These are phyloP conservation scores for Mediolabrus comicus DNA, from an alignment of 108 stramenopile species.

Conservation along the genomic window DNA sequence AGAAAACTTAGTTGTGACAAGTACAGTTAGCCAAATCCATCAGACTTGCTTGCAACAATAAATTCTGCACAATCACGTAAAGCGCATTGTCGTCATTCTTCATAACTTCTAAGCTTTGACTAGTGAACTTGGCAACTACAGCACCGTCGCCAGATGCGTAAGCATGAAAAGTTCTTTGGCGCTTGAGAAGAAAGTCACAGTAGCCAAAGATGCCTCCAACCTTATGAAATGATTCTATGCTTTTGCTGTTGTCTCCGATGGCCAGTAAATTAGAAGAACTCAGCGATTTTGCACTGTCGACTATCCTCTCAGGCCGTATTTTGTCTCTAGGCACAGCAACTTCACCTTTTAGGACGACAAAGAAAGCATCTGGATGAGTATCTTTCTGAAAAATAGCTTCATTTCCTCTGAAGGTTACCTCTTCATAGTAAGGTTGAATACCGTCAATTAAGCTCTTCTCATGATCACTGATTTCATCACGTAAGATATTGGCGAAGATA, in stretches of 20 bases:
- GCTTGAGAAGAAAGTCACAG: conserved; percentile 70
- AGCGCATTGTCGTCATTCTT: conserved; percentile 52
- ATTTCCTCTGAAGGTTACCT: conserved; percentile 39
- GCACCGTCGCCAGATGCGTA: conserved; percentile 62
- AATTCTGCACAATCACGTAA: conserved; percentile 51
- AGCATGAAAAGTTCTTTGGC: conserved; percentile 56
- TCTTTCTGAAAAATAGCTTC: conserved; percentile 50
- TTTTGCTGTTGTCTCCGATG: conserved; percentile 24
- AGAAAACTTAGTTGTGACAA: conserved; percentile 16
- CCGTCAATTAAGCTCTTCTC: conserved; percentile 16
- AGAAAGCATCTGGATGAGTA: conserved; percentile 66
- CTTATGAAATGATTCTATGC: conserved; percentile 26
- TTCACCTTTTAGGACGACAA: conserved; percentile 60
- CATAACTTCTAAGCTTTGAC: conserved; percentile 47
- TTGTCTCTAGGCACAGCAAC: conserved; percentile 52
- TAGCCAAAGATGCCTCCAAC: conserved; percentile 74
- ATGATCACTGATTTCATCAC: conserved; percentile 11
- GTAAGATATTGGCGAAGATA: conserved; percentile 18
- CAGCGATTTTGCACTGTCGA: conserved; percentile 1
- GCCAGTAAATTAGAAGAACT: conserved; percentile 17
- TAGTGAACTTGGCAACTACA: conserved; percentile 60
- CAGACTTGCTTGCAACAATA: conserved; percentile 62
- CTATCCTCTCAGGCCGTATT: conserved; percentile 14
- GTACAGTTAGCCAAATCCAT: conserved; percentile 64
- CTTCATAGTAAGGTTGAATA: conserved; percentile 40